Evolutionary conservation across 1,284 basidiomycete genomes (phyloP), one percentile per base, ranked within the genome.

Genomic region (Spongispora temasekensis): DNA sequence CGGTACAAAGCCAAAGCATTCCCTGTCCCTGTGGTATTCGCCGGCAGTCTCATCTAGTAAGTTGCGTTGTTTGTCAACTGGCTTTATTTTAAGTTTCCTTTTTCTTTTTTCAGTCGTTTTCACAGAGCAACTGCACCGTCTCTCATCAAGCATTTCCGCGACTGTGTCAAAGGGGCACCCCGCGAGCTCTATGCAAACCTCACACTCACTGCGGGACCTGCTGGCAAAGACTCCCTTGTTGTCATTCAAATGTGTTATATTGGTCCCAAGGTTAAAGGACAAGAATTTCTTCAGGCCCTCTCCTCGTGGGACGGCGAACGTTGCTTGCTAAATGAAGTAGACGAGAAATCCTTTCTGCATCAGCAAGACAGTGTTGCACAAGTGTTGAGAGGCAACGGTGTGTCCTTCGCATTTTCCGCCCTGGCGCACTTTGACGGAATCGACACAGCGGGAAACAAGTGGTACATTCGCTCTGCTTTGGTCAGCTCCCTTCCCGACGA

Each of bases 281-380:
- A 89, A 61, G 87, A 89, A 66, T 93, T 90, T 65, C 81, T 95
- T 27, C 82, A 91, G 57, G 90, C 92, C 7, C 89, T 97, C 65
- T 88, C 86, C 10, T 89, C 89, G 51, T 97, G 94, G 94, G 88
- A 91, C 40, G 94, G 90, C 52, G 90, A 90, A 67, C 75, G 78
- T 54, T 92, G 92, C 68, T 72, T 95, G 57, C 79, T 97, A 60
- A 94, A 95, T 67, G 94, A 96, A 72, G 91, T 97, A 2, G 83
- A 91, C 64, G 94, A 95, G 75, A 91, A 95, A 73, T 90, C 86
- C 59, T 96, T 94, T 75, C 75, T 94, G 62, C 83, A 87, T 67
- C 94, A 97, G 73, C 95, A 97, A 75, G 90, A 95, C 66, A 94
- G 92, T 60, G 88, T 96, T 5, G 93, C 93, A 15, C 92, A 95